Base-by-base conservation (phyloP, 2,329 filamentous ascomycete species). In the Diaporthe nobilis region DNA sequence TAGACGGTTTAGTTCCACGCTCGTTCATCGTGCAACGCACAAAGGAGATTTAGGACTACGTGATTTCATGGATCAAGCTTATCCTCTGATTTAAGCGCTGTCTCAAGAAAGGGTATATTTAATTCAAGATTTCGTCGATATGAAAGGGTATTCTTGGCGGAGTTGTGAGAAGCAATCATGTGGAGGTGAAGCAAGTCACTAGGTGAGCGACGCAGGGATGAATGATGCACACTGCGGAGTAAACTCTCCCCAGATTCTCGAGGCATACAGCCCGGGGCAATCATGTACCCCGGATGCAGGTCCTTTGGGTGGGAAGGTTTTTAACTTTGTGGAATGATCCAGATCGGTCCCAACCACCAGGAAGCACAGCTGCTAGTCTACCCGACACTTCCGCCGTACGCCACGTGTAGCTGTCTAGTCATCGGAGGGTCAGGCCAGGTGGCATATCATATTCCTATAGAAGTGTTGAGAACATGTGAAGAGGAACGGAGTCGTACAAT, bases 241-340 rank as follows among this genome's bases (percentile, higher is more conserved):
- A 55, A 70, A 70, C 49, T 53, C 28, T 39, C 63, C 63, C 63
- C 47, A 53, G 63, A 53, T 68, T 68, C 47, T 37, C 17, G 12
- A 53, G 44, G 47, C 17, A 4, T 53, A 5, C 28, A 55, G 34
- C 8, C 49, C n/a, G 22, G 49, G 47, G 31, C 49, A 55, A 55
- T 55, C 34, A 70, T 55, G 47, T 70, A 70, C 65, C 65, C 49
- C 65, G 65, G 65, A 55, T 42, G 49, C 49, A 55, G 34, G 65
- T 70, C 34, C 47, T 55, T 17, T 49, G 34, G 34, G 28, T 2
- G n/a, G 34, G 20, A 37, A 53, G 34, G n/a, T 4, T 68, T 39
- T 70, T 55, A 17, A 42, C 1, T 39, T 70, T 55, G 22, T 55
- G 17, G 65, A 70, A 55, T 55, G 49, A 55, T 42, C 65, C 49